Evolutionary conservation across 225 moss, liverwort and hornwort species (phyloP).

Genomic region (Straminergon stramineum): DNA sequence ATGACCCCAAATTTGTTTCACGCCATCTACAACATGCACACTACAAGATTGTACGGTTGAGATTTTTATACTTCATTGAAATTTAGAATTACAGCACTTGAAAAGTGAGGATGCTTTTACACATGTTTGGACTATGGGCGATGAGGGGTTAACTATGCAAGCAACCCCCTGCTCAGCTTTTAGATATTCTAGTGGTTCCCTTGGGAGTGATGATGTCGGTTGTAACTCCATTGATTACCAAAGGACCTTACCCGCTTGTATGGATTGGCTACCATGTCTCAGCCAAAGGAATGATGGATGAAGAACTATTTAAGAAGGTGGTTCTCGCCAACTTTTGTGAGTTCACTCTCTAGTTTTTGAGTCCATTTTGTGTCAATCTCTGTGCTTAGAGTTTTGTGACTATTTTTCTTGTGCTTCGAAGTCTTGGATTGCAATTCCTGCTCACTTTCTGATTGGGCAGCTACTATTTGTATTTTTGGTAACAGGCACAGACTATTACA

Average conservation of each 20-base stretch:
- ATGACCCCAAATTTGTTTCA: too few species aligned
- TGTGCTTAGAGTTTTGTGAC: neutral
- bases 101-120: too few species aligned
- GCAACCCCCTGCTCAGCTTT: constrained; percentile 70
- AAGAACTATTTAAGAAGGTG: constrained; percentile 56
- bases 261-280: constrained; percentile 92
- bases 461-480: neutral
- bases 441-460: neutral
- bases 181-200: constrained; percentile 81
- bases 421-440: neutral
- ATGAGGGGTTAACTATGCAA: constrained; percentile 31
- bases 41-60: too few species aligned
- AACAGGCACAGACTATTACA: constrained; percentile 80
- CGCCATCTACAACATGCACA: too few species aligned
- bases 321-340: constrained; percentile 80
- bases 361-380: neutral
- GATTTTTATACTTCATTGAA: too few species aligned
- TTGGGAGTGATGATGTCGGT: constrained; percentile 76
- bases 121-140: too few species aligned
- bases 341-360: neutral
- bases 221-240: constrained; percentile 65
- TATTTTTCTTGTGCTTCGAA: neutral
- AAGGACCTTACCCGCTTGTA: constrained; percentile 72
- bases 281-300: constrained; percentile 81
- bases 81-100: too few species aligned